phyloP scores from a whole-genome alignment of 345 rosid species.

The Citrus trifoliata region DNA sequence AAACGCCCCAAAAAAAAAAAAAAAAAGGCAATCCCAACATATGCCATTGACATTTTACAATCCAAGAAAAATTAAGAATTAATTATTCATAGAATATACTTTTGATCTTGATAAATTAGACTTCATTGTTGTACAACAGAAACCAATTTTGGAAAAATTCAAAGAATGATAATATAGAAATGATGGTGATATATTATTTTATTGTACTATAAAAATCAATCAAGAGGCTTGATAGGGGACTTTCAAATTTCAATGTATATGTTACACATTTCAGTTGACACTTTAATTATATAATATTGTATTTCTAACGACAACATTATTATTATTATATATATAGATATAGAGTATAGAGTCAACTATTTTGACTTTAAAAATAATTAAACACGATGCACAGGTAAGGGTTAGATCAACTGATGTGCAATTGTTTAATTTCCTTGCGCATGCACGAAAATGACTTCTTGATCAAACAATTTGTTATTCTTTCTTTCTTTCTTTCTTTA shows the following conservation, averaged over 20 bases:
- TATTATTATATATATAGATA: too few species aligned
- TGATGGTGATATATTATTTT: too few species aligned
- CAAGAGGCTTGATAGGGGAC: not conserved
- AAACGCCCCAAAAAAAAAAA: too few species aligned
- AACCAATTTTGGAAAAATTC: too few species aligned
- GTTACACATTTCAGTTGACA: not conserved
- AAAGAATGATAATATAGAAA: too few species aligned
- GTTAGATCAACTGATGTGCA: not conserved
- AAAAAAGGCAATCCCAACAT: not conserved
- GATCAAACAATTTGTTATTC: not conserved
- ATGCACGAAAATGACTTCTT: not conserved
- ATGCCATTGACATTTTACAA: not conserved
- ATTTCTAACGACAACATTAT: not conserved
- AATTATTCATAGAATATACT: too few species aligned
- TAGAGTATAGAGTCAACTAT: not conserved
- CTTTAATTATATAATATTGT: not conserved
- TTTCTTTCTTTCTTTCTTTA: too few species aligned
- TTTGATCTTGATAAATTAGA: too few species aligned
- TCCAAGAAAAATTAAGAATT: too few species aligned
- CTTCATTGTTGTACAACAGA: too few species aligned
- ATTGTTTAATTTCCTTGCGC: not conserved
- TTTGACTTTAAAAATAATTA: not conserved
- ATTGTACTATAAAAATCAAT: too few species aligned
- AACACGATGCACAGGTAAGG: not conserved
- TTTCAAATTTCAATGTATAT: not conserved